These are phyloP conservation scores for Mallotus repandus DNA, from an alignment of 441 rosid genomes.

Conservation along the genomic window DNA sequence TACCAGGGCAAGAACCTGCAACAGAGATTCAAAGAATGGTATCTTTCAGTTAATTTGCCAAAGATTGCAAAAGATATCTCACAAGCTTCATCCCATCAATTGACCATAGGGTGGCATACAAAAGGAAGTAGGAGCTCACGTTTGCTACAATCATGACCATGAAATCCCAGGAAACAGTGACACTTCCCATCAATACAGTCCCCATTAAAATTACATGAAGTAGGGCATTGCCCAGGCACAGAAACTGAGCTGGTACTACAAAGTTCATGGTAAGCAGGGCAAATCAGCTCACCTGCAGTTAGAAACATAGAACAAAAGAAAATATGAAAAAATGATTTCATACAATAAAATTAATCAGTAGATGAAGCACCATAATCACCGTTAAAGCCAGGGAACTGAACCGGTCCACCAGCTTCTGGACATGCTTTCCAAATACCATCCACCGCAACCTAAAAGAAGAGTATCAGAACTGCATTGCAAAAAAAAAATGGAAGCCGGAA, in stretches of 20 bases:
- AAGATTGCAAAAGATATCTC: neutral
- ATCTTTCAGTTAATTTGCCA: slow-evolving; percentile 3
- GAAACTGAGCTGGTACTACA: slow-evolving; percentile 54
- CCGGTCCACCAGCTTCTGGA: slow-evolving; percentile 82
- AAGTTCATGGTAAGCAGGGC: slow-evolving; percentile 92
- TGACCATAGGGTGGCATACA: neutral
- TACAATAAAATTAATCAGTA: neutral
- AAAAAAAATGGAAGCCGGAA: neutral
- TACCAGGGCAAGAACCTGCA: slow-evolving; percentile 83
- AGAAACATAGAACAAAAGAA: slow-evolving; percentile 19
- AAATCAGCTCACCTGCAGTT: slow-evolving; percentile 74
- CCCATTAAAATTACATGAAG: slow-evolving; percentile 82
- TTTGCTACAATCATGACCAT: slow-evolving; percentile 81
- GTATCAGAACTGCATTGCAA: slow-evolving; percentile 9
- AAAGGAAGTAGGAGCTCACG: slow-evolving; percentile 50
- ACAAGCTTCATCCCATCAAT: neutral
- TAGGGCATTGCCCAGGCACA: slow-evolving; percentile 72
- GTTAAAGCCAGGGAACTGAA: slow-evolving; percentile 89
- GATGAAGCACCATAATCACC: slow-evolving; percentile 42
- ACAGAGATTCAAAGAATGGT: neutral
- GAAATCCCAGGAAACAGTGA: slow-evolving; percentile 86
- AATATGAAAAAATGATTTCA: slow-evolving; percentile 15
- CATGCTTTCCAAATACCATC: slow-evolving; percentile 94
- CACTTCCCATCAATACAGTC: slow-evolving; percentile 89
- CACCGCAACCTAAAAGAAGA: slow-evolving; percentile 78